Percentiles rank a stretch among this genome's conserved stretches.
Evolutionary conservation across 192 early-diverging fungal species (phyloP).

Genomic region (Funneliformis geosporum): DNA sequence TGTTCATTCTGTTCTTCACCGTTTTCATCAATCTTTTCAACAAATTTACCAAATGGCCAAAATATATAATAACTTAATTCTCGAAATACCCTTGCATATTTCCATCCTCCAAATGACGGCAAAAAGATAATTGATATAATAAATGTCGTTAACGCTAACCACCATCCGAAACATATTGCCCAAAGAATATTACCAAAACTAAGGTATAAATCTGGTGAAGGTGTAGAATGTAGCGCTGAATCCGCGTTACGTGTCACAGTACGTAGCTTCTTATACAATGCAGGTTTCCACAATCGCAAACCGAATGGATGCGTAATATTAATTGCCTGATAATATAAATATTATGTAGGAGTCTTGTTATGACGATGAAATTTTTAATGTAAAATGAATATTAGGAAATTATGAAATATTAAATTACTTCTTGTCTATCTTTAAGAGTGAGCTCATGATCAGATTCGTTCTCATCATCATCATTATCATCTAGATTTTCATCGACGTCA

Average conservation of each 20-base stretch:
- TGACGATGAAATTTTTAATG: neutral
- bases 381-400: neutral
- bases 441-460: conserved; percentile 14
- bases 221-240: conserved; percentile 75
- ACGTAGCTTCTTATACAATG: conserved; percentile 93
- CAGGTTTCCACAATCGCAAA: conserved; percentile 94
- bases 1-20: conserved; percentile 4
- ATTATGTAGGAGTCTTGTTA: neutral
- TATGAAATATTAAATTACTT: conserved; percentile 4
- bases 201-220: conserved; percentile 68
- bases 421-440: conserved; percentile 32
- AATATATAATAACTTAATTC: conserved; percentile 87
- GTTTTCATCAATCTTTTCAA: conserved; percentile 56
- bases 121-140: conserved; percentile 57
- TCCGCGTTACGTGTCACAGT: conserved; percentile 81
- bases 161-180: conserved; percentile 89
- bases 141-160: conserved; percentile 70
- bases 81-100: conserved; percentile 64
- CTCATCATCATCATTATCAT: neutral
- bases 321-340: conserved; percentile 54
- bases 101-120: conserved; percentile 55
- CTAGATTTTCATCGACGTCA: neutral
- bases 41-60: conserved; percentile 96
- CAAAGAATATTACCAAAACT: conserved; percentile 88
- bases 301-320: conserved; percentile 91